These are phyloP conservation scores for Aquilaria yunnanensis DNA, from an alignment of 345 rosid species.

Conservation along the genomic window DNA sequence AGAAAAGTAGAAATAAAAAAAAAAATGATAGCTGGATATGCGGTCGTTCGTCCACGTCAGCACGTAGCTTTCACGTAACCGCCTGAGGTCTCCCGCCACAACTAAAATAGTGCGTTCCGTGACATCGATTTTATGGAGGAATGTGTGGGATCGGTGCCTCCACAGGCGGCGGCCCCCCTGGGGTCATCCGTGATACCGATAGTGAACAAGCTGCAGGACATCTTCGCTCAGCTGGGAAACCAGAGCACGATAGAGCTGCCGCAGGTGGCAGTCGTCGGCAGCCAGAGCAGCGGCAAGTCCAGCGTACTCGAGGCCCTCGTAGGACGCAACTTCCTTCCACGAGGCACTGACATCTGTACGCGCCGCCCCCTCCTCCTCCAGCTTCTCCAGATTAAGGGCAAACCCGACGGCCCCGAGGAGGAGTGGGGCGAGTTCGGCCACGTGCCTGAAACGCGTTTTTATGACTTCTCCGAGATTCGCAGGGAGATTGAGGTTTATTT, in stretches of 20 bases:
- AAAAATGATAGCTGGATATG: too few relatives aligned
- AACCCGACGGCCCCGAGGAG: constrained; percentile 55
- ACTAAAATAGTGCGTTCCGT: background rate
- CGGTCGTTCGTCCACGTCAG: background rate
- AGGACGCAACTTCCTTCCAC: constrained; percentile 95
- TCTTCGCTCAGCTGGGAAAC: constrained; percentile 89
- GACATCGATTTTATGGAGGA: constrained; percentile 11
- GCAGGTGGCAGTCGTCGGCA: constrained; percentile 97
- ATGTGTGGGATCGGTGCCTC: constrained; percentile 18
- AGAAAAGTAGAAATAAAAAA: too few relatives aligned
- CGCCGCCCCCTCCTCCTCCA: constrained; percentile 96
- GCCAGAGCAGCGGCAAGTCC: constrained; percentile 99
- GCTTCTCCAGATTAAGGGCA: constrained; percentile 75
- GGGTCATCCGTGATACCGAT: constrained; percentile 93
- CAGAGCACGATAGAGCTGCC: constrained; percentile 92
- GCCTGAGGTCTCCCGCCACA: background rate
- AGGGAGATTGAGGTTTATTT: constrained; percentile 77
- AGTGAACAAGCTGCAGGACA: constrained; percentile 92
- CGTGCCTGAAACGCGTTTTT: constrained; percentile 66
- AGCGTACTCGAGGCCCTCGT: constrained; percentile 97
- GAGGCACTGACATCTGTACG: constrained; percentile 88
- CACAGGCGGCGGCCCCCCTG: constrained; percentile 38
- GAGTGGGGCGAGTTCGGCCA: constrained; percentile 98
- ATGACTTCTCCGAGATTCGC: constrained; percentile 90
- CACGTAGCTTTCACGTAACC: background rate